These are phyloP conservation scores for Limnomonas spitsbergensis DNA, from an alignment of 139 green algal genomes.

Conservation along the genomic window DNA sequence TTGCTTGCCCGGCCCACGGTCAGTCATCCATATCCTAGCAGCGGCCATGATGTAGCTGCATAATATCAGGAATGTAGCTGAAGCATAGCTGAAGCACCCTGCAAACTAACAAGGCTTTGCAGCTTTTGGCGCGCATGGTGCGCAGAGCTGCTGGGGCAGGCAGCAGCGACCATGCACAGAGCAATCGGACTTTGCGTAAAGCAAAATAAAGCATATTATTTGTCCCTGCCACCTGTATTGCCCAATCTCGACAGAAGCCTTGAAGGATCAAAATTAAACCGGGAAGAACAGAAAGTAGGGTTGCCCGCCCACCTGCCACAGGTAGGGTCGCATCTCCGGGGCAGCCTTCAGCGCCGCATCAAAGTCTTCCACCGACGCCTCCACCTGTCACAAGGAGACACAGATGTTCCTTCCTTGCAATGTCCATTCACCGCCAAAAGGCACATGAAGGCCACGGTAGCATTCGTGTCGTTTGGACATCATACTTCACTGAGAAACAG, in stretches of 20 bases:
- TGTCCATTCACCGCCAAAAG: too few species aligned
- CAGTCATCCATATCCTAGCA: too few species aligned
- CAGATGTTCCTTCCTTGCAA: background rate
- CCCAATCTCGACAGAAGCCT: too few species aligned
- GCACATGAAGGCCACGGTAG: too few species aligned
- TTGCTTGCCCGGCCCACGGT: too few species aligned
- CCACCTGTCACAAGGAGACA: slow-evolving; percentile 27
- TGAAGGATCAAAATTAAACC: too few species aligned
- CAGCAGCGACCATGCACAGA: background rate
- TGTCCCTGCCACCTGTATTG: background rate
- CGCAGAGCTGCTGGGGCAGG: too few species aligned
- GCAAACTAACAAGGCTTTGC: too few species aligned
- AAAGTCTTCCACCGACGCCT: slow-evolving; percentile 60
- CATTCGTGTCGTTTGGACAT: background rate
- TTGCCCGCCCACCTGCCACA: slow-evolving; percentile 52
- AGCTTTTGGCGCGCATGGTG: too few species aligned
- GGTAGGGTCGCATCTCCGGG: slow-evolving; percentile 50
- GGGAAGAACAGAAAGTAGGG: background rate
- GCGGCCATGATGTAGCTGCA: too few species aligned
- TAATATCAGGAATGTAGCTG: too few species aligned
- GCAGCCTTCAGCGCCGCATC: slow-evolving; percentile 43
- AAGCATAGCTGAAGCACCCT: too few species aligned
- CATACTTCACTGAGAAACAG: background rate
- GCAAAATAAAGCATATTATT: background rate
- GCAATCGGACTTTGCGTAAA: background rate